Conservation (phyloP, 2,329 filamentous ascomycete genomes). For the Epicoccum sorghinum region DNA sequence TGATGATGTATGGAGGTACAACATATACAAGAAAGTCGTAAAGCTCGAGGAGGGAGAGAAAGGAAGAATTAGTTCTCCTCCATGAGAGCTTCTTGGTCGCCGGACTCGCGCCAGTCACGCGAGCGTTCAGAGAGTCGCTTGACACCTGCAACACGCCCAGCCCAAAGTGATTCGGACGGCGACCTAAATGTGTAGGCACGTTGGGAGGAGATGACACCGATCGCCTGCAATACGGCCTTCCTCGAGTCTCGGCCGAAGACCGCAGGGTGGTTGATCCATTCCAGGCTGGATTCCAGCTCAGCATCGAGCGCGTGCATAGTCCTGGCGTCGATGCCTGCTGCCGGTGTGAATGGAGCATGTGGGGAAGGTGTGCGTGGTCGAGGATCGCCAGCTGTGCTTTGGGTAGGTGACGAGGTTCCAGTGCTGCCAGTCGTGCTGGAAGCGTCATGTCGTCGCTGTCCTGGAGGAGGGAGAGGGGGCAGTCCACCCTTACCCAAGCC, state of each 20-base stretch:
- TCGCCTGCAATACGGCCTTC: slow-evolving; percentile 94
- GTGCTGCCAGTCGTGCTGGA: slow-evolving; percentile 48
- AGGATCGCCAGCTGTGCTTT: slow-evolving; percentile 43
- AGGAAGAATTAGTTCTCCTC: slow-evolving; percentile 52
- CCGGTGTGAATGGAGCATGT: slow-evolving; percentile 60
- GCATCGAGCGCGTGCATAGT: slow-evolving; percentile 88
- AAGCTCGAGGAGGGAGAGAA: slow-evolving; percentile 10
- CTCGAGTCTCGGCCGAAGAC: slow-evolving; percentile 92
- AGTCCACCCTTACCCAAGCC: slow-evolving; percentile 93
- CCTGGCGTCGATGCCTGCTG: slow-evolving; percentile 77
- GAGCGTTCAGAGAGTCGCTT: slow-evolving; percentile 81
- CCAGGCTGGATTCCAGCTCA: slow-evolving; percentile 86
- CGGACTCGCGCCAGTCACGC: slow-evolving; percentile 89
- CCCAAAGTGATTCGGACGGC: slow-evolving; percentile 88
- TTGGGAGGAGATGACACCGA: slow-evolving; percentile 95
- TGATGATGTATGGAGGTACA: slow-evolving; percentile 21
- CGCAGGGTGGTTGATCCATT: slow-evolving; percentile 97
- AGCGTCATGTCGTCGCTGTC: slow-evolving; percentile 48
- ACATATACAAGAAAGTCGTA: slow-evolving; percentile 26
- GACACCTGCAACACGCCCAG: slow-evolving; percentile 79
- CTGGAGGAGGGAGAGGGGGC: slow-evolving; percentile 78
- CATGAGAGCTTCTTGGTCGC: slow-evolving; percentile 70
- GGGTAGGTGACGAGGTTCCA: slow-evolving; percentile 47
- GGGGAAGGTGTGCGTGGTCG: slow-evolving; percentile 48
- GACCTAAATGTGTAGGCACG: slow-evolving; percentile 92